A percentile compares a stretch with the other conserved stretches of the same genome.
Conservation (phyloP, 306 rosid species). For the Castanospermum australe region DNA sequence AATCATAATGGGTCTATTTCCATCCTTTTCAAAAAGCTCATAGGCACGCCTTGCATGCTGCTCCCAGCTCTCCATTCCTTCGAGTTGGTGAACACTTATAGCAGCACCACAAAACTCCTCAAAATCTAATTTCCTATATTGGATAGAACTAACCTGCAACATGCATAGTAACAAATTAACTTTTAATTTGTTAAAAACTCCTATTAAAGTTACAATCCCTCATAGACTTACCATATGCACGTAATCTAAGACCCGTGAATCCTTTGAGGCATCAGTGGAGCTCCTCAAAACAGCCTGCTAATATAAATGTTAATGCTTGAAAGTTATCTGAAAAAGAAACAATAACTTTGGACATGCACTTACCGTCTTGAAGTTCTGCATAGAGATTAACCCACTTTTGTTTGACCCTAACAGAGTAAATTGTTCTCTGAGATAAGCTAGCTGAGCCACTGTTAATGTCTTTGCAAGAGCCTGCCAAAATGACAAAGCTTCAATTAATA, state of each 20-base stretch:
- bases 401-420: slow-evolving; percentile 51
- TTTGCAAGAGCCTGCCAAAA: slow-evolving; percentile 58
- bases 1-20: slow-evolving; percentile 60
- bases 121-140: slow-evolving; percentile 54
- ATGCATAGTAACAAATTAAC: neutral
- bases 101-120: slow-evolving; percentile 69
- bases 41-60: slow-evolving; percentile 60
- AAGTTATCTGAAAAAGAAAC: neutral
- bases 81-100: slow-evolving; percentile 56
- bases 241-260: slow-evolving; percentile 49
- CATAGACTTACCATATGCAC: slow-evolving; percentile 41
- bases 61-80: slow-evolving; percentile 59
- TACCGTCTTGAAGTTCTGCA: slow-evolving; percentile 66
- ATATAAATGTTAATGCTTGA: slow-evolving; percentile 7
- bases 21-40: slow-evolving; percentile 60
- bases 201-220: neutral
- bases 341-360: slow-evolving; percentile 3
- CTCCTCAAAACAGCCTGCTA: slow-evolving; percentile 45
- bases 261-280: slow-evolving; percentile 60
- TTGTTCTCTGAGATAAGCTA: slow-evolving; percentile 52
- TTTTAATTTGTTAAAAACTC: neutral
- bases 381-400: slow-evolving; percentile 59
- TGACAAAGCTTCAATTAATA: neutral
- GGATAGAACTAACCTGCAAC: slow-evolving; percentile 51
- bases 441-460: slow-evolving; percentile 50